Conservation (phyloP, 176 grass and related monocot genomes). For the Poa pratensis region DNA sequence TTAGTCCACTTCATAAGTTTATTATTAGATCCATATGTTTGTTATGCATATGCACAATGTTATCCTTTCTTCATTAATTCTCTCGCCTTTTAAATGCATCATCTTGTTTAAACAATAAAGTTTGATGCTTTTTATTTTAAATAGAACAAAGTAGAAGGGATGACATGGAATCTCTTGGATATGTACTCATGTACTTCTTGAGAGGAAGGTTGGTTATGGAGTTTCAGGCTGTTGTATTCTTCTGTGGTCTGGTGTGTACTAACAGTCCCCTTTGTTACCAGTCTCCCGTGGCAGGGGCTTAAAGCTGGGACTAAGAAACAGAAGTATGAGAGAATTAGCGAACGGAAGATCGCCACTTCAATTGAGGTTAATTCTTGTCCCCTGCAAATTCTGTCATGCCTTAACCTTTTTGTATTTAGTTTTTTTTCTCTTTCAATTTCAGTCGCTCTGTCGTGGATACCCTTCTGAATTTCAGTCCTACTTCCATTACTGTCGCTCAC, state of each 20-base stretch:
- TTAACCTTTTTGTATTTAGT: background rate
- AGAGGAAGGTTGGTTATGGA: constrained; percentile 81
- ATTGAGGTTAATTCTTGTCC: constrained; percentile 57
- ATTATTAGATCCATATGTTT: constrained; percentile 19
- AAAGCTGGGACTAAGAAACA: constrained; percentile 97
- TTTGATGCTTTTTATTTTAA: constrained; percentile 25
- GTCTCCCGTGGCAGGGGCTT: constrained; percentile 87
- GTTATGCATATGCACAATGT: background rate
- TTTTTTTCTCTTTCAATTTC: constrained; percentile 12
- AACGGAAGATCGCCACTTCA: constrained; percentile 89
- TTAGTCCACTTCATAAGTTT: constrained; percentile 39
- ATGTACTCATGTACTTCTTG: constrained; percentile 95
- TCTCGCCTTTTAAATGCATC: constrained; percentile 4
- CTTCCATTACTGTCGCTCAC: constrained; percentile 86
- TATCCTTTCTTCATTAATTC: constrained; percentile 3
- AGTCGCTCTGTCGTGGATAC: constrained; percentile 79
- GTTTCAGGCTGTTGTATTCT: constrained; percentile 16
- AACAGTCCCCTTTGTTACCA: constrained; percentile 39
- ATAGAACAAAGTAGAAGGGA: constrained; percentile 97
- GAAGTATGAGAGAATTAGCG: constrained; percentile 92
- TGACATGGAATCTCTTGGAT: constrained; percentile 96
- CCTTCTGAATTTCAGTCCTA: constrained; percentile 77
- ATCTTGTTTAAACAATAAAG: constrained; percentile 8
- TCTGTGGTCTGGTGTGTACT: constrained; percentile 12
- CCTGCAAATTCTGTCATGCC: constrained; percentile 11